phyloP scores from a whole-genome alignment of 208 protist species.

The Leishmania tropica region DNA sequence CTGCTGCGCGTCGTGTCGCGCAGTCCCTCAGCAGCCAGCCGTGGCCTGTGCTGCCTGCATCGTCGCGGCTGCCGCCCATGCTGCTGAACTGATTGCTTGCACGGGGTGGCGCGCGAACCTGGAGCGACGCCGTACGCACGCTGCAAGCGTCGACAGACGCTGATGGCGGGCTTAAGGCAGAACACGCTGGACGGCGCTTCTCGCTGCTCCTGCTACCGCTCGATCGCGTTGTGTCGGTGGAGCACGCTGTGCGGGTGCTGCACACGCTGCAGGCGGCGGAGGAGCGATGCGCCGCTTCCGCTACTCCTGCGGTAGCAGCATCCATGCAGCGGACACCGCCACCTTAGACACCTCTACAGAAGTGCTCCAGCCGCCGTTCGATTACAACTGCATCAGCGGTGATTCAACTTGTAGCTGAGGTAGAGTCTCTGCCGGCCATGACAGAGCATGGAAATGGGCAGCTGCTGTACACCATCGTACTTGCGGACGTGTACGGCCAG shows the following conservation, averaged over 20 bases:
- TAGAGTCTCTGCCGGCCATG: neutral
- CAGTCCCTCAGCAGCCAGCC: constrained; percentile 14
- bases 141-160: constrained; percentile 4
- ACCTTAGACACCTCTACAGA: neutral
- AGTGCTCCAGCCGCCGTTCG: neutral
- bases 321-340: neutral
- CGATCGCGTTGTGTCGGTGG: constrained; percentile 14
- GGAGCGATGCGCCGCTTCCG: constrained; percentile 4
- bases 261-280: constrained; percentile 22
- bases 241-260: constrained; percentile 31
- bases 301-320: neutral
- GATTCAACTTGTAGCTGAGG: neutral
- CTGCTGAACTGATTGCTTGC: constrained; percentile 31
- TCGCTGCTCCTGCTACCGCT: constrained; percentile 14
- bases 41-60: constrained; percentile 14
- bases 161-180: neutral
- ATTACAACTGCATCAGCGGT: neutral
- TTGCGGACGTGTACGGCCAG: constrained; percentile 8
- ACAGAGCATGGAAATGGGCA: neutral
- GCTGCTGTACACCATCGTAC: neutral
- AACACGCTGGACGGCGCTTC: neutral
- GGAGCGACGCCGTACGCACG: constrained; percentile 23
- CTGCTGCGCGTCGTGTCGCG: constrained; percentile 12
- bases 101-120: constrained; percentile 15
- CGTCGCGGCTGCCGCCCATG: constrained; percentile 27